phyloP scores from a whole-genome alignment of 1,284 basidiomycete species.

The Phellinidium pouzarii region DNA sequence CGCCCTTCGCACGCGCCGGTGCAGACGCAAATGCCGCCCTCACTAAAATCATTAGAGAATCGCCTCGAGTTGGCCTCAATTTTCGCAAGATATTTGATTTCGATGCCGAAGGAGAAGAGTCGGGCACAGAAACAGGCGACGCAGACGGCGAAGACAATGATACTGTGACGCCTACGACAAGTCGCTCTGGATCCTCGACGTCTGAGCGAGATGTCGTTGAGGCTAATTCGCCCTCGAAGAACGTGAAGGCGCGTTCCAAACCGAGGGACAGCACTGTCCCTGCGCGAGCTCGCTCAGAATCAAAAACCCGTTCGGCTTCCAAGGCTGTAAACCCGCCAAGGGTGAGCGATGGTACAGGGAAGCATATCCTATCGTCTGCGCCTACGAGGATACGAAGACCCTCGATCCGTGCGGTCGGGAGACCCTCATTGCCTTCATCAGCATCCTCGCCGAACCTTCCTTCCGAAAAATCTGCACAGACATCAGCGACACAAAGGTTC shows the following conservation, averaged over 20 bases:
- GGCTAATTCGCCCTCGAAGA: constrained; percentile 7
- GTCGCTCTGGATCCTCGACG: constrained; percentile 18
- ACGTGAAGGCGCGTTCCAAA: constrained; percentile 3
- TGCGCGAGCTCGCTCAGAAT: background rate
- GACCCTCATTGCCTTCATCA: constrained; percentile 17
- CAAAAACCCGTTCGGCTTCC: background rate
- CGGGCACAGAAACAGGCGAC: constrained; percentile 32
- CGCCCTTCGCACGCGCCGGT: constrained; percentile 29
- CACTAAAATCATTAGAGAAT: constrained; percentile 54
- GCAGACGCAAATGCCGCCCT: constrained; percentile 36
- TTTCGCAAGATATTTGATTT: constrained; percentile 72
- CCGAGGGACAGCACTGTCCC: background rate
- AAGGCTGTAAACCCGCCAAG: background rate
- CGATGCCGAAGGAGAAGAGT: constrained; percentile 13
- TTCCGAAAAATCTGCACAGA: background rate
- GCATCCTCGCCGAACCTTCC: constrained; percentile 18
- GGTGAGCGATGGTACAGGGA: background rate
- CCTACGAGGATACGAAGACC: constrained; percentile 29
- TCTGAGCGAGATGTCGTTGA: constrained; percentile 17
- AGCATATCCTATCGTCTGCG: constrained; percentile 18
- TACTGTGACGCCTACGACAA: constrained; percentile 26
- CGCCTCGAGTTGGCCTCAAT: constrained; percentile 60
- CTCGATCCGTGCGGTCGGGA: constrained; percentile 25
- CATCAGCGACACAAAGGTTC: background rate
- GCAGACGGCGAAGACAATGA: constrained; percentile 27